Conservation (phyloP, 805 yeast genomes). For the Sugiyamaella marilandica region DNA sequence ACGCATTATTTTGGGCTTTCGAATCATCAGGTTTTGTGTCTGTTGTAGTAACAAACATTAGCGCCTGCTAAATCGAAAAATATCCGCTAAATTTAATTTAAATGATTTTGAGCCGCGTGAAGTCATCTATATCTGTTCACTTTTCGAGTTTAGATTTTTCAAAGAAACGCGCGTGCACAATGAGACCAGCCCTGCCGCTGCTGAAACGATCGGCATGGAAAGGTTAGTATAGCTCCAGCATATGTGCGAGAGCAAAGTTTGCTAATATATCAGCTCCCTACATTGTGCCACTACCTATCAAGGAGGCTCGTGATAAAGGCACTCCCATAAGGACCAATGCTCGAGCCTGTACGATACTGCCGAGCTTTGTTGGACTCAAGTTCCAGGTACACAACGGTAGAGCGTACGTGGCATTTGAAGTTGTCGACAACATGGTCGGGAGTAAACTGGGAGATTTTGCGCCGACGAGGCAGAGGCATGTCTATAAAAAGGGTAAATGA, state of each 20-base stretch:
- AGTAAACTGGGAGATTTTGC: constrained; percentile 93
- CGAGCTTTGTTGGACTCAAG: constrained; percentile 90
- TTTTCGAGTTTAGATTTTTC: constrained; percentile 13
- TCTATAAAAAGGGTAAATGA: constrained; percentile 49
- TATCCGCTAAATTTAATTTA: too few relatives aligned
- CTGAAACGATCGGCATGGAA: constrained; percentile 42
- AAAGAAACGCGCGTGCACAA: constrained; percentile 12
- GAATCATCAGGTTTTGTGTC: constrained; percentile 4
- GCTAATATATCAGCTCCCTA: constrained; percentile 57
- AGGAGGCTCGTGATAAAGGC: constrained; percentile 72
- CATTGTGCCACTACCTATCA: constrained; percentile 91
- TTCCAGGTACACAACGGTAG: constrained; percentile 96
- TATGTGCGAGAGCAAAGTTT: not conserved
- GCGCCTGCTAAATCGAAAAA: too few relatives aligned
- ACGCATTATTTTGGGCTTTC: not conserved
- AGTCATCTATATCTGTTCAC: not conserved
- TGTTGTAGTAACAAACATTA: not conserved
- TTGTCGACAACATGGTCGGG: constrained; percentile 96
- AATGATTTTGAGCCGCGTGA: not conserved
- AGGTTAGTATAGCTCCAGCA: constrained; percentile 24
- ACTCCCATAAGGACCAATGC: constrained; percentile 95
- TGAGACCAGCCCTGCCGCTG: constrained; percentile 32
- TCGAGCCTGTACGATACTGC: constrained; percentile 87
- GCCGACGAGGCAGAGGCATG: constrained; percentile 84
- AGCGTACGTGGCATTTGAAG: constrained; percentile 81